Conservation (phyloP, 1,284 basidiomycete genomes). For the Lentinula novae-zelandiae region DNA sequence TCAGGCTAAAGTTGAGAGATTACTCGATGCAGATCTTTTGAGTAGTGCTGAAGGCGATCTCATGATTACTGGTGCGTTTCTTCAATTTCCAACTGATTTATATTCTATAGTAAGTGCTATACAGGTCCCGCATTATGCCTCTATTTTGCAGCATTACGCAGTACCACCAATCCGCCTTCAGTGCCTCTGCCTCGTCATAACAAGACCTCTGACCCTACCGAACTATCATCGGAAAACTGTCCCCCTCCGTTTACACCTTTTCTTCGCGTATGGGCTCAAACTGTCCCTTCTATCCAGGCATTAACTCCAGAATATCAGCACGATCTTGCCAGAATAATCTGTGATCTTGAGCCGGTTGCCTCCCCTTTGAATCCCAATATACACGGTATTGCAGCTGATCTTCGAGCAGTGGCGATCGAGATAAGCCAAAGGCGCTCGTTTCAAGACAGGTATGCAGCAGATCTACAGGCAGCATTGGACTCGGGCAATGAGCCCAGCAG, state of each 20-base stretch:
- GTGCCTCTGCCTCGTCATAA: slow-evolving; percentile 48
- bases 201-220: slow-evolving; percentile 33
- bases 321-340: slow-evolving; percentile 77
- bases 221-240: slow-evolving; percentile 53
- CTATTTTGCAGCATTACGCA: slow-evolving; percentile 66
- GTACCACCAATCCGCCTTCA: slow-evolving; percentile 57
- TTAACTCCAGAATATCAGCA: slow-evolving; percentile 65
- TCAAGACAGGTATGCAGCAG: slow-evolving; percentile 69
- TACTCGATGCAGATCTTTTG: slow-evolving; percentile 67
- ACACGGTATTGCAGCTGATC: slow-evolving; percentile 65
- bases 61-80: slow-evolving; percentile 69
- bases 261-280: slow-evolving; percentile 65
- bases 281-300: slow-evolving; percentile 61
- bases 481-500: slow-evolving; percentile 25
- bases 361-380: slow-evolving; percentile 36
- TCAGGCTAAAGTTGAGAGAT: slow-evolving; percentile 65
- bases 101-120: background rate
- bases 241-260: slow-evolving; percentile 62
- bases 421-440: slow-evolving; percentile 79
- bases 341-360: slow-evolving; percentile 50
- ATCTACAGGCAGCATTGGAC: slow-evolving; percentile 74
- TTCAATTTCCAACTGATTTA: background rate
- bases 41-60: slow-evolving; percentile 75
- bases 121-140: slow-evolving; percentile 63
- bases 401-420: slow-evolving; percentile 75